phyloP scores from a whole-genome alignment of 1,139 yeast genomes.

The Blastobotrys aristatus region DNA sequence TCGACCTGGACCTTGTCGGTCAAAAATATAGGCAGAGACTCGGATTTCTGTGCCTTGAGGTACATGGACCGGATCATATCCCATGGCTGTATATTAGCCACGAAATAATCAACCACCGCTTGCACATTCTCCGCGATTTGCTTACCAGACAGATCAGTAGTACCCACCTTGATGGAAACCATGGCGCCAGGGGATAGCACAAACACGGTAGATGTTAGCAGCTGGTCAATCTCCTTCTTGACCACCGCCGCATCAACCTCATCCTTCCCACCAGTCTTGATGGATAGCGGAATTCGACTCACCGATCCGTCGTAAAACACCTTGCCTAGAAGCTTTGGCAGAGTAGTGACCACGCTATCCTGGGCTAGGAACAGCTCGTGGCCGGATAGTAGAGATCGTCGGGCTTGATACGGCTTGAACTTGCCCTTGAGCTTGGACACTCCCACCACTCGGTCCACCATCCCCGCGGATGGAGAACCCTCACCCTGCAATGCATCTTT shows the following conservation, averaged over 20 bases:
- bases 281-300: constrained; percentile 66
- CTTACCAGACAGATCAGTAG: constrained; percentile 37
- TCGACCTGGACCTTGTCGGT: constrained; percentile 55
- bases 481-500: constrained; percentile 55
- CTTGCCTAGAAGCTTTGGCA: constrained; percentile 83
- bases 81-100: constrained; percentile 36
- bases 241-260: constrained; percentile 39
- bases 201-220: constrained; percentile 55
- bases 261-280: constrained; percentile 36
- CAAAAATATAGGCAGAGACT: constrained; percentile 78
- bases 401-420: constrained; percentile 42
- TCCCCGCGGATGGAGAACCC: constrained; percentile 35
- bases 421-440: constrained; percentile 41
- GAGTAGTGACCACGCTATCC: constrained; percentile 69
- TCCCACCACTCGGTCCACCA: constrained; percentile 38
- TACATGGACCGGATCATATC: constrained; percentile 54
- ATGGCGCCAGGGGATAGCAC: constrained; percentile 73
- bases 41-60: constrained; percentile 66
- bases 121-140: constrained; percentile 50
- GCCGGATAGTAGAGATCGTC: constrained; percentile 35
- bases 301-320: constrained; percentile 53
- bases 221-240: constrained; percentile 54
- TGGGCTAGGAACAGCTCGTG: constrained; percentile 75
- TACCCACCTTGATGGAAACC: constrained; percentile 64
- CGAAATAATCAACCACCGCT: constrained; percentile 50